Conservation (phyloP, 179 eudicot species). For the Amaranthus tricolor region DNA sequence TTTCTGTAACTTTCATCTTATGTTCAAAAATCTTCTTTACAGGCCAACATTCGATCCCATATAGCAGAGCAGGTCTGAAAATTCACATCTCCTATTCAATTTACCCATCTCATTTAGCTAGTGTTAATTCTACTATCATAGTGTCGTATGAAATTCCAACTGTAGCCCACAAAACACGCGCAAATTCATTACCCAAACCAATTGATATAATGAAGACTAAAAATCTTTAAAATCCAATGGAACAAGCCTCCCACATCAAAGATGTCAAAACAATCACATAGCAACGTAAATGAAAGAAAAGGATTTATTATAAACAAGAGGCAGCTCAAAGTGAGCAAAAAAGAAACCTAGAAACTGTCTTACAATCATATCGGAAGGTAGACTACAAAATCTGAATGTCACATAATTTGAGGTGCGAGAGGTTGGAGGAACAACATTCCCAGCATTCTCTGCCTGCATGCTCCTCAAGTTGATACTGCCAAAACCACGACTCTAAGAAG, state of each 20-base stretch:
- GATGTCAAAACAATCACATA: neutral
- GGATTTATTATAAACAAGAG: neutral
- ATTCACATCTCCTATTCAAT: too few relatives aligned
- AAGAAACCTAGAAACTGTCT: constrained; percentile 25
- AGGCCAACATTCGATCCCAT: too few relatives aligned
- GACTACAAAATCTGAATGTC: constrained; percentile 62
- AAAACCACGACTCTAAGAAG: constrained; percentile 78
- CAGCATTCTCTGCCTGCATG: constrained; percentile 72
- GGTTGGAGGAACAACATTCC: constrained; percentile 64
- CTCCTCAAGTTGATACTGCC: constrained; percentile 96
- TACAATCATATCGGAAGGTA: constrained; percentile 47
- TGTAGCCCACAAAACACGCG: neutral
- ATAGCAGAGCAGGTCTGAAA: too few relatives aligned
- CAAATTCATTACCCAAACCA: neutral
- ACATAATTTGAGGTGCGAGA: constrained; percentile 78
- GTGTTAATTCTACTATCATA: neutral
- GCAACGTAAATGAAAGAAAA: neutral
- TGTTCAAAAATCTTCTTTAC: too few relatives aligned
- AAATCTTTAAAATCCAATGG: neutral
- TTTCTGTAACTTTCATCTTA: too few relatives aligned
- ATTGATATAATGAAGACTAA: neutral
- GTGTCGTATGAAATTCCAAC: neutral
- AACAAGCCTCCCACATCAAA: neutral
- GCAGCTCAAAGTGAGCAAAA: neutral
- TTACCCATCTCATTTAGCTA: neutral